Evolutionary conservation across 768 basidiomycete genomes (phyloP).

Genomic region (Macrocybe gigantea): DNA sequence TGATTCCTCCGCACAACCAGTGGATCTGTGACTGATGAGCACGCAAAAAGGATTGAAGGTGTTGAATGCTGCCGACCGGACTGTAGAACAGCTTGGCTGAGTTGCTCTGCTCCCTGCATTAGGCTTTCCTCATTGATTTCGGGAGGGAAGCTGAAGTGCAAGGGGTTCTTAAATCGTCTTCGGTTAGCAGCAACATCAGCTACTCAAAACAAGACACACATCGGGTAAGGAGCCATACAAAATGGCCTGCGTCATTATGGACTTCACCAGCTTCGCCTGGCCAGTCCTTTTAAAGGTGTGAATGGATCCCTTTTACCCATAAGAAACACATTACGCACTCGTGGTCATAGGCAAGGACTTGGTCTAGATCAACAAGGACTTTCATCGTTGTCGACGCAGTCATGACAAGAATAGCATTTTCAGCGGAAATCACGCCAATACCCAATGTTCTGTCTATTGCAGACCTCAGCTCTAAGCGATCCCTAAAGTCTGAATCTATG

Average conservation of each 20-base stretch:
- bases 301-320: not conserved
- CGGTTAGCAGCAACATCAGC: not conserved
- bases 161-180: slow-evolving; percentile 48
- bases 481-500: slow-evolving; percentile 63
- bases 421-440: slow-evolving; percentile 50
- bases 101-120: slow-evolving; percentile 74
- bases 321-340: slow-evolving; percentile 40
- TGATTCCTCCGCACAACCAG: slow-evolving; percentile 67
- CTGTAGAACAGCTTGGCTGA: slow-evolving; percentile 62
- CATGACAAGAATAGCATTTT: slow-evolving; percentile 48
- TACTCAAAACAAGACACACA: slow-evolving; percentile 25
- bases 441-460: slow-evolving; percentile 64
- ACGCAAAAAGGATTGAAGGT: not conserved
- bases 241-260: slow-evolving; percentile 80
- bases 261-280: slow-evolving; percentile 63
- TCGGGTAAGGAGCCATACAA: slow-evolving; percentile 66
- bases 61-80: slow-evolving; percentile 45
- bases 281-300: slow-evolving; percentile 39
- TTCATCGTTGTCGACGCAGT: slow-evolving; percentile 71
- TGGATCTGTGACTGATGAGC: slow-evolving; percentile 4
- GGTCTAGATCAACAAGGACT: slow-evolving; percentile 54
- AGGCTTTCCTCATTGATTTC: slow-evolving; percentile 73
- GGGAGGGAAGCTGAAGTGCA: slow-evolving; percentile 77
- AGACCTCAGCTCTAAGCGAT: slow-evolving; percentile 69
- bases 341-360: slow-evolving; percentile 51